phyloP scores from a whole-genome alignment of 2,329 filamentous ascomycete genomes.

The Chaetomiaceae sp. region DNA sequence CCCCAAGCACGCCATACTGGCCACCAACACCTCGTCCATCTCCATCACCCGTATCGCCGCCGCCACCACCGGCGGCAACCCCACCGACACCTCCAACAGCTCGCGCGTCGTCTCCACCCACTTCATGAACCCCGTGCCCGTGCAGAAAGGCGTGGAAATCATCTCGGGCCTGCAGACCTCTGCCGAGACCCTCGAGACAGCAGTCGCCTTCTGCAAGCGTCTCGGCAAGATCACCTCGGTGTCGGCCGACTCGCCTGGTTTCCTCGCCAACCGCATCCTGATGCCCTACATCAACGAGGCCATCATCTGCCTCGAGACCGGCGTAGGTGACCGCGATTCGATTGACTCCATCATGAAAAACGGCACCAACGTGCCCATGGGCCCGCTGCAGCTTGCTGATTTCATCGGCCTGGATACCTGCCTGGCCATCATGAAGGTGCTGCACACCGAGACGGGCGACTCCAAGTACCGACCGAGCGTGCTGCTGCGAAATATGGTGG shows the following conservation, averaged over 20 bases:
- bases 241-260: conserved; percentile 86
- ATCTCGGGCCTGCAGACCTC: conserved; percentile 93
- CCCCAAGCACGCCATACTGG: conserved; percentile 79
- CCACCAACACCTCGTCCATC: conserved; percentile 98
- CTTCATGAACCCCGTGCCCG: conserved; percentile 98
- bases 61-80: conserved; percentile 66
- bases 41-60: conserved; percentile 95
- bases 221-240: conserved; percentile 92
- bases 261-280: conserved; percentile 91
- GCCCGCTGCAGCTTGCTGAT: conserved; percentile 85
- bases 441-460: conserved; percentile 88
- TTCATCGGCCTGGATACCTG: conserved; percentile 98
- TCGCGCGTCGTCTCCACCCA: conserved; percentile 92
- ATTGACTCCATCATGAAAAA: conserved; percentile 99
- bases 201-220: conserved; percentile 77
- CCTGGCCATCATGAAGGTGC: conserved; percentile 91
- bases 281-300: conserved; percentile 99
- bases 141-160: conserved; percentile 97
- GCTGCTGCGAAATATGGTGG: conserved; percentile 88
- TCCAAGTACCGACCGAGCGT: conserved; percentile 92
- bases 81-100: conserved; percentile 73
- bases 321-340: conserved; percentile 80
- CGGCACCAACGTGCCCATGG: conserved; percentile 97
- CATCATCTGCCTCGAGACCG: conserved; percentile 90
- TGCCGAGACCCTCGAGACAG: conserved; percentile 71